Evolutionary conservation across 352 stramenopile species (phyloP).

Genomic region (Plasmopara muralis): DNA sequence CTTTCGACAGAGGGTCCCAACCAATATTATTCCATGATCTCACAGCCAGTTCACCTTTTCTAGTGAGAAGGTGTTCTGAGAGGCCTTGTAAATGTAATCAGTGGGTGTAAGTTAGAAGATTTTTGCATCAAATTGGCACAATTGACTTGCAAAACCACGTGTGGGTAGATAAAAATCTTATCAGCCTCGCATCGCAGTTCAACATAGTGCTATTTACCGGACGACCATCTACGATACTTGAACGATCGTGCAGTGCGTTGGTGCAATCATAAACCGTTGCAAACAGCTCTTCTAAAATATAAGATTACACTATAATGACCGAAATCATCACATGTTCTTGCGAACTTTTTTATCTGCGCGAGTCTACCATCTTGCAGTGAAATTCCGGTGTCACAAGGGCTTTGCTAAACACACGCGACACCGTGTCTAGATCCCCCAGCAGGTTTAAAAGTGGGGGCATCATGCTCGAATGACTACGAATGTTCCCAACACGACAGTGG

Average conservation of each 20-base stretch:
- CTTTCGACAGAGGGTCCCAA: background rate
- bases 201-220: background rate
- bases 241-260: background rate
- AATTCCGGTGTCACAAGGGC: constrained; percentile 2
- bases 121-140: background rate
- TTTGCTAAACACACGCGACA: constrained; percentile 2
- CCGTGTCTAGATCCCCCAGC: background rate
- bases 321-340: background rate
- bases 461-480: constrained; percentile 5
- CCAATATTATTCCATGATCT: background rate
- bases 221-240: background rate
- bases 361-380: background rate
- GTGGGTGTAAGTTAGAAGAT: background rate
- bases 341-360: background rate
- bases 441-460: background rate
- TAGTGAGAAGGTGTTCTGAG: background rate
- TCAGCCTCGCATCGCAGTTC: background rate
- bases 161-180: background rate
- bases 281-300: background rate
- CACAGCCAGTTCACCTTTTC: background rate
- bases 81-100: background rate
- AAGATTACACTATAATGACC: background rate
- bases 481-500: background rate
- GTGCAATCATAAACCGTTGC: background rate
- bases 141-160: background rate